Base-by-base conservation (phyloP, 2,329 filamentous ascomycete genomes). In the Immersiporthe knoxdaviesiana region DNA sequence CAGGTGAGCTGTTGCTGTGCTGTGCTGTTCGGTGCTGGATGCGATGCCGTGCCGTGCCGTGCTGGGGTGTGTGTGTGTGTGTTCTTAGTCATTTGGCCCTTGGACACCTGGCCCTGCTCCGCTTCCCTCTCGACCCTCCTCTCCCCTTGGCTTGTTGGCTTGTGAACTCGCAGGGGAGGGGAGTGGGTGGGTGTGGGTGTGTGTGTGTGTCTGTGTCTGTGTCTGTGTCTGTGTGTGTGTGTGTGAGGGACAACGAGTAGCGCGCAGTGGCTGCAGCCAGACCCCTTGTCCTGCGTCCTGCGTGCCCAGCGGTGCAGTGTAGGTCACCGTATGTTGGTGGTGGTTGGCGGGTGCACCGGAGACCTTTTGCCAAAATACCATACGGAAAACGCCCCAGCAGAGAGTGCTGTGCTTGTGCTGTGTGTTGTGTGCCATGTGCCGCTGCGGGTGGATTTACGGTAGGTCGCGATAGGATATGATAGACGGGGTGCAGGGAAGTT, bases 1-100 rank as follows among this genome's bases (percentile, higher is more conserved):
- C 52, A 56, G 52, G 50, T 54, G 52, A 18, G 52, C n/a, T 27
- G 52, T 30, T 56, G 52, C 52, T 30, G 52, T n/a, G 47, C 47
- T 50, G 21, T 50, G 18, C 47, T 50, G 47, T 50, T 5, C n/a
- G 21, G n/a, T 52, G 11, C 50, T 54, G 50, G 21, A 14, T 27
- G 50, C 50, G 50, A 27, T 54, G 50, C 24, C 12, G 24, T 54
- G 14, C n/a, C 14, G 52, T 30, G 52, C 52, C 14, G 50, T 18
- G 41, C 18, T 21, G 44, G 44, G 18, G 41, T 47, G 41, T 47
- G 41, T 44, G 41, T 16, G 18, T n/a, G 21, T 11, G 44, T 47
- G 44, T 47, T n/a, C n/a, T n/a, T 47, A 47, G 44, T 47, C 44
- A 47, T 18, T 47, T n/a, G 44, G 44, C 21, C 18, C 7, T 47